Percentiles rank a stretch among this genome's conserved stretches.
These are phyloP conservation scores for Lactifluus piperatus DNA, from an alignment of 768 basidiomycete genomes.

Conservation along the genomic window DNA sequence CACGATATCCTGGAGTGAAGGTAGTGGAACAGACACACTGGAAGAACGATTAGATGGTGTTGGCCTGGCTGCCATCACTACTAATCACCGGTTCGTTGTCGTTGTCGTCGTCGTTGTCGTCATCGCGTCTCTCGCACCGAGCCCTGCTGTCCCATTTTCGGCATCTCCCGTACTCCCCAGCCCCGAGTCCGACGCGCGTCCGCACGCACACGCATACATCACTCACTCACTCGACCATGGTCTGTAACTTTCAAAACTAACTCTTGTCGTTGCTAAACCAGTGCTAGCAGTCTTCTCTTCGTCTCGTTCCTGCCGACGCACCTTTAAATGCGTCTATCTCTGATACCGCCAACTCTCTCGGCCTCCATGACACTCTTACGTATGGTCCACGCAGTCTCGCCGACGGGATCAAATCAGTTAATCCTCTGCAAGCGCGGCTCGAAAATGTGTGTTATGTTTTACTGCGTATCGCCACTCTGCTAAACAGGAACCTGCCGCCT, in stretches of 20 bases:
- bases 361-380: slow-evolving; percentile 81
- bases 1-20: slow-evolving; percentile 55
- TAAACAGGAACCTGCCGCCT: not conserved
- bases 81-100: not conserved
- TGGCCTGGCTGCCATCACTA: slow-evolving; percentile 30
- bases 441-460: slow-evolving; percentile 50
- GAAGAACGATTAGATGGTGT: slow-evolving; percentile 50
- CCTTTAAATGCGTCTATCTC: slow-evolving; percentile 55
- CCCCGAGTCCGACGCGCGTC: not conserved
- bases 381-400: slow-evolving; percentile 81
- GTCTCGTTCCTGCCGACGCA: slow-evolving; percentile 49
- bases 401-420: slow-evolving; percentile 55
- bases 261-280: not conserved
- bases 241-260: not conserved
- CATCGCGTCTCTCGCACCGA: not conserved
- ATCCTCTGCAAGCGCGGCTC: slow-evolving; percentile 58
- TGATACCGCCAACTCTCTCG: slow-evolving; percentile 64
- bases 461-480: not conserved
- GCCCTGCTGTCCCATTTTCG: not conserved
- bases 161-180: not conserved
- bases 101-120: not conserved
- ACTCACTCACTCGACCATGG: slow-evolving; percentile 7
- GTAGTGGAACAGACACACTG: slow-evolving; percentile 57
- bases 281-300: slow-evolving; percentile 42
- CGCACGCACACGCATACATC: not conserved